Evolutionary conservation across 106 monocot genomes (phyloP), one percentile per base, ranked within the genome.

Genomic region (Chionographis japonica): DNA sequence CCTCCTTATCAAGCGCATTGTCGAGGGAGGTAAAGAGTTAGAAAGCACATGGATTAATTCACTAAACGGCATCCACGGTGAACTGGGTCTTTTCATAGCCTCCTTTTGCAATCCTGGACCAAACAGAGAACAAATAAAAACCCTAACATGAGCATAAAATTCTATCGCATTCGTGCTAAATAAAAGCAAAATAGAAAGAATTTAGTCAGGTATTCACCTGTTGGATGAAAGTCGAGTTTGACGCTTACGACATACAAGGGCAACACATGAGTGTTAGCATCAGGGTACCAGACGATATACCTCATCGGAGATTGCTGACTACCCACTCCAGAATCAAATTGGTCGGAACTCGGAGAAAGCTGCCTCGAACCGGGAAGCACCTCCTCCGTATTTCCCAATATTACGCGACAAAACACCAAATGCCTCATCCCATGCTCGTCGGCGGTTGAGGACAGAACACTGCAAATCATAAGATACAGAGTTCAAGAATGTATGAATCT

Each of bases 241-340:
- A 85, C 42, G 13, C 64, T 75, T 49, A 85, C 46, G 0, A 72
- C 68, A 54, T 80, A 89, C 9, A 82, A 35, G 1, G 85, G 89
- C 16, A 80, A 58, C 12, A 85, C 41, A 43, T 75, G 82, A 42
- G 82, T 83, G 50, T 85, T 76, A 6, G 79, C 66, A 62, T 82
- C 70, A 17, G 63, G 63, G 14, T 68, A 74, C 89, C 89, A 85
- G 4, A 89, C 61, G 38, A 85, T 83, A 20, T 82, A 85, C 54
- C 68, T 85, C 2, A 40, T 71, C 6, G 85, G 89, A 39, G 63
- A 43, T 54, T 58, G 54, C 55, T 40, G 8, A 54, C 74, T 78
- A 55, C 80, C 89, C 4, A 89, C 85, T 13, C 77, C 79, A 58
- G 89, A 89, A 75, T 89, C 85, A 52, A 71, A 80, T 51, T 80